These are phyloP conservation scores for Nothophoma quercina DNA, from an alignment of 2,329 filamentous ascomycete species.

Conservation along the genomic window DNA sequence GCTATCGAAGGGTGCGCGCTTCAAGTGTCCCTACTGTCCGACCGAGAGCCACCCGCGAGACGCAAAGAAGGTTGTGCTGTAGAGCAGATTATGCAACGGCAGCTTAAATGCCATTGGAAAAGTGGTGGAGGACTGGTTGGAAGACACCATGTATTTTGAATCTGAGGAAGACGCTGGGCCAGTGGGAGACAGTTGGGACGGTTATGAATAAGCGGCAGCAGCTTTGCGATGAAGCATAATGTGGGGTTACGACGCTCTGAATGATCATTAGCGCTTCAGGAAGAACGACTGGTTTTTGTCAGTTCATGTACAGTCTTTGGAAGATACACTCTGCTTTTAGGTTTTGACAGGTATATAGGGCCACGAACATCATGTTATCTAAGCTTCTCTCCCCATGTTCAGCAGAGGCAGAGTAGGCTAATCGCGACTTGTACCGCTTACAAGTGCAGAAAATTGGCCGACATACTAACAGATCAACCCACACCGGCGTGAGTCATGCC, in stretches of 20 bases:
- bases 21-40: constrained; percentile 98
- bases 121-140: too few species aligned
- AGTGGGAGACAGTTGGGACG: too few species aligned
- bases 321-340: not conserved
- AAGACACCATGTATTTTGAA: too few species aligned
- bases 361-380: not conserved
- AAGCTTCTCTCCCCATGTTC: too few species aligned
- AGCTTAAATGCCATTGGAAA: not conserved
- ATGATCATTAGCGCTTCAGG: not conserved
- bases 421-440: too few species aligned
- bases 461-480: too few species aligned
- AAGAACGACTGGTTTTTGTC: not conserved
- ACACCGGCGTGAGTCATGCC: too few species aligned
- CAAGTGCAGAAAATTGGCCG: too few species aligned
- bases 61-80: constrained; percentile 57
- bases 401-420: too few species aligned
- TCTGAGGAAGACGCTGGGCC: too few species aligned
- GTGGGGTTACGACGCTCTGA: not conserved
- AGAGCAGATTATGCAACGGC: constrained; percentile 13
- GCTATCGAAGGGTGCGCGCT: constrained; percentile 78
- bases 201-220: not conserved
- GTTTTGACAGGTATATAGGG: not conserved
- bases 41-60: constrained; percentile 80
- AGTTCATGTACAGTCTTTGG: not conserved
- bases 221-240: not conserved